Percentiles rank a stretch among this genome's conserved stretches.
Evolutionary conservation across 2,329 filamentous ascomycete species (phyloP).

Genomic region (Hypoxylon sp.): DNA sequence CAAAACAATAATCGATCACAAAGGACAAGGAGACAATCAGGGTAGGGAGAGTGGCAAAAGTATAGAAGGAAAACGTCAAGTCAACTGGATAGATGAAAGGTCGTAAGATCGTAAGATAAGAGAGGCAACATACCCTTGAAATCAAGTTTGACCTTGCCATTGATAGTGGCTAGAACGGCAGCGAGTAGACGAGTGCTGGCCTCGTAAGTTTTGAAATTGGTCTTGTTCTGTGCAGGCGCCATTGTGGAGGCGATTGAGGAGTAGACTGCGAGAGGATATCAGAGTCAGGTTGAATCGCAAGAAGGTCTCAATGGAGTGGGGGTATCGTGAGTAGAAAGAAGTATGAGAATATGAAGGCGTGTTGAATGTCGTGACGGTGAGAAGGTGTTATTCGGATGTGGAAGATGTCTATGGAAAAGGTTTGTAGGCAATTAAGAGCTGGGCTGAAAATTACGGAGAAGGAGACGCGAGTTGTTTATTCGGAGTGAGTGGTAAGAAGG

Average conservation of each 20-base stretch:
- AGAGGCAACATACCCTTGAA: slow-evolving; percentile 69
- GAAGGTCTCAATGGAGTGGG: not conserved
- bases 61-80: not conserved
- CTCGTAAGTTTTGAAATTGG: slow-evolving; percentile 74
- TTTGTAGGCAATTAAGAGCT: not conserved
- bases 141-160: slow-evolving; percentile 67
- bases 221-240: slow-evolving; percentile 58
- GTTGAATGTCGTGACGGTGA: not conserved
- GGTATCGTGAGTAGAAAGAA: not conserved
- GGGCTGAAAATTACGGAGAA: not conserved
- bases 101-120: not conserved
- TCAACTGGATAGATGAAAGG: not conserved
- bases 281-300: slow-evolving; percentile 4
- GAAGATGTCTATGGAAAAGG: slow-evolving; percentile 7
- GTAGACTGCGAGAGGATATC: slow-evolving; percentile 22
- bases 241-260: slow-evolving; percentile 53
- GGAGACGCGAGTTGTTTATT: not conserved
- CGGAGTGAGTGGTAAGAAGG: not conserved
- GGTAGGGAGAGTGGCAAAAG: not conserved
- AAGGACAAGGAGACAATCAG: not conserved
- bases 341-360: not conserved
- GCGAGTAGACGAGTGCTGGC: slow-evolving; percentile 72
- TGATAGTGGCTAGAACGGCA: slow-evolving; percentile 72
- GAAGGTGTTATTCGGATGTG: not conserved
- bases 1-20: not conserved